These are phyloP conservation scores for Talaromyces sp. DNA, from an alignment of 2,329 filamentous ascomycete genomes.

Conservation along the genomic window DNA sequence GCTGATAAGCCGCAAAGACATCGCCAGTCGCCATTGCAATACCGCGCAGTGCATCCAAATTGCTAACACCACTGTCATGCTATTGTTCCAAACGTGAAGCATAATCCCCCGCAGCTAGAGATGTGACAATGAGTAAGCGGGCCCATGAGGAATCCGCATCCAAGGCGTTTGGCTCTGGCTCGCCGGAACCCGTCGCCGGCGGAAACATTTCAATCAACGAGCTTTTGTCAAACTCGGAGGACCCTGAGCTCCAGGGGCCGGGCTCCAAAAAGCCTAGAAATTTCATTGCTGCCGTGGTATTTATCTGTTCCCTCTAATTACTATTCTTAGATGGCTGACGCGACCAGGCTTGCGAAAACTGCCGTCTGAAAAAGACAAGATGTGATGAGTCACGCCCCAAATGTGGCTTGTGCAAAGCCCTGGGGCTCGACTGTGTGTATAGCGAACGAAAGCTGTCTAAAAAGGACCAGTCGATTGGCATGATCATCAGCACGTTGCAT, in stretches of 20 bases:
- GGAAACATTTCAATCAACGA: constrained; percentile 23
- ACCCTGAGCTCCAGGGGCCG: constrained; percentile 16
- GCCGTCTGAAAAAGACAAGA: constrained; percentile 50
- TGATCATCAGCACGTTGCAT: constrained; percentile 52
- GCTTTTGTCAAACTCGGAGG: constrained; percentile 29
- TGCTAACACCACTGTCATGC: constrained; percentile 18
- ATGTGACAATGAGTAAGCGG: constrained; percentile 13
- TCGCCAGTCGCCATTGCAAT: background rate
- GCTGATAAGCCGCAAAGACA: background rate
- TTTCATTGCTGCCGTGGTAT: constrained; percentile 33
- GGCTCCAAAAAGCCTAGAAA: constrained; percentile 26
- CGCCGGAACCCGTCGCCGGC: constrained; percentile 2
- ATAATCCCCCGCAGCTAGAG: background rate
- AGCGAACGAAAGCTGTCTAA: constrained; percentile 43
- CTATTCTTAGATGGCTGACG: background rate
- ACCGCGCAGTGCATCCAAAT: too few relatives aligned
- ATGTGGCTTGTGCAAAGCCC: constrained; percentile 48
- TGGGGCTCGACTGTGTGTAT: constrained; percentile 48
- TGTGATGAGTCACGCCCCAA: constrained; percentile 51
- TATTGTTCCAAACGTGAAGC: background rate
- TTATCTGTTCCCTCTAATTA: background rate
- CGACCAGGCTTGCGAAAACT: constrained; percentile 48
- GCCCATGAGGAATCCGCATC: constrained; percentile 11
- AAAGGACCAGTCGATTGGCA: constrained; percentile 50
- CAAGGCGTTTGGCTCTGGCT: constrained; percentile 2